Percentiles rank a stretch among this genome's conserved stretches.
Conservation (phyloP, 192 early-diverging fungal species). For the Coemansia sp. region DNA sequence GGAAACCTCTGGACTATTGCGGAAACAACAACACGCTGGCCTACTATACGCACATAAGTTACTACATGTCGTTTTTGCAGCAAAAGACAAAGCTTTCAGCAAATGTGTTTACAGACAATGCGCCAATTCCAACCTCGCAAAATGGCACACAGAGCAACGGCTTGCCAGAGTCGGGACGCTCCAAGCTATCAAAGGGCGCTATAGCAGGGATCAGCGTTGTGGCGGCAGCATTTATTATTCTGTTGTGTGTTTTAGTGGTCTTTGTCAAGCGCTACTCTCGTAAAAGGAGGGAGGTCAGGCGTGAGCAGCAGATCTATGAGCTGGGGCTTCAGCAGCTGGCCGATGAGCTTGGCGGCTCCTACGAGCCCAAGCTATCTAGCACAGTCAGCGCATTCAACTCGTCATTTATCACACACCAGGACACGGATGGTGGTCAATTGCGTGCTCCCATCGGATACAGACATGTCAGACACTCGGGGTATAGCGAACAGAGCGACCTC, state of each 20-base stretch:
- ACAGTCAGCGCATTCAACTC: conserved; percentile 34
- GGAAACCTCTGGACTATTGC: conserved; percentile 22
- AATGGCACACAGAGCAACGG: conserved; percentile 5
- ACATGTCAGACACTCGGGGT: conserved; percentile 17
- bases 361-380: conserved; percentile 39
- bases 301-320: conserved; percentile 41
- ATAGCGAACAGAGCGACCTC: conserved; percentile 25
- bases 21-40: conserved; percentile 31
- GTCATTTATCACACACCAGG: conserved; percentile 22
- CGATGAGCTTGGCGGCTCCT: conserved; percentile 44
- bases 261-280: conserved; percentile 12
- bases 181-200: conserved; percentile 23
- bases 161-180: not conserved
- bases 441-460: conserved; percentile 17
- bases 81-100: conserved; percentile 20
- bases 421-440: conserved; percentile 18
- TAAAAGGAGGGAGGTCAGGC: conserved; percentile 19
- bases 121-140: conserved; percentile 11
- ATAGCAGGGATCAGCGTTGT: conserved; percentile 35
- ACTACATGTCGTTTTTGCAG: conserved; percentile 35
- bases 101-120: conserved; percentile 37
- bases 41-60: conserved; percentile 33
- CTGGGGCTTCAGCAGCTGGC: conserved; percentile 46
- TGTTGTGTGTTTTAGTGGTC: conserved; percentile 19
- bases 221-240: conserved; percentile 18